Percentiles rank a stretch among this genome's conserved stretches.
Conservation (phyloP, 83 land plant genomes). For the Picea abies region DNA sequence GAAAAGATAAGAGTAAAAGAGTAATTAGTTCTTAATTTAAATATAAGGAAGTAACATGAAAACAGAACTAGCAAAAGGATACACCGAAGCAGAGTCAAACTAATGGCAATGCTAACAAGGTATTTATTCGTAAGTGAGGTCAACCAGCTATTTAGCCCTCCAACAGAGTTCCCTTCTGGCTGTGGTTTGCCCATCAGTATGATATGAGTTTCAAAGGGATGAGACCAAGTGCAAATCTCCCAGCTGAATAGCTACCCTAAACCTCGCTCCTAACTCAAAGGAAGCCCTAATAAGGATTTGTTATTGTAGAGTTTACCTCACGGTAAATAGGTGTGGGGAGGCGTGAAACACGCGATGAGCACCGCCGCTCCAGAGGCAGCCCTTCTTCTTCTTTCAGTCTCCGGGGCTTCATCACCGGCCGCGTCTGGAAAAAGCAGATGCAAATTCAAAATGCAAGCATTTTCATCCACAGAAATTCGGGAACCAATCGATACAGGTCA, state of each 20-base stretch:
- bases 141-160: not conserved
- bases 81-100: too few species aligned
- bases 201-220: not conserved
- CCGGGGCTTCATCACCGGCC: not conserved
- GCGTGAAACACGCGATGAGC: slow-evolving; percentile 51
- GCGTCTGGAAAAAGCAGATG: not conserved
- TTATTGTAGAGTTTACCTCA: slow-evolving; percentile 30
- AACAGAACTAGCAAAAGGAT: too few species aligned
- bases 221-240: not conserved
- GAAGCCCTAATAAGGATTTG: not conserved
- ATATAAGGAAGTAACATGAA: too few species aligned
- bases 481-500: not conserved
- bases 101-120: too few species aligned
- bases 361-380: slow-evolving; percentile 31
- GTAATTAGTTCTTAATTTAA: too few species aligned
- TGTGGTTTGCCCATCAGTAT: not conserved
- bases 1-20: too few species aligned
- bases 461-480: not conserved
- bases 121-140: not conserved
- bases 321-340: slow-evolving; percentile 40
- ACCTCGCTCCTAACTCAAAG: not conserved
- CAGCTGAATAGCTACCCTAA: not conserved
- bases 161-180: not conserved
- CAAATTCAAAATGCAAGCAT: not conserved
- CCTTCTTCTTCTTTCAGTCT: not conserved